phyloP scores from a whole-genome alignment of 768 basidiomycete genomes.

The Lactarius psammicola region DNA sequence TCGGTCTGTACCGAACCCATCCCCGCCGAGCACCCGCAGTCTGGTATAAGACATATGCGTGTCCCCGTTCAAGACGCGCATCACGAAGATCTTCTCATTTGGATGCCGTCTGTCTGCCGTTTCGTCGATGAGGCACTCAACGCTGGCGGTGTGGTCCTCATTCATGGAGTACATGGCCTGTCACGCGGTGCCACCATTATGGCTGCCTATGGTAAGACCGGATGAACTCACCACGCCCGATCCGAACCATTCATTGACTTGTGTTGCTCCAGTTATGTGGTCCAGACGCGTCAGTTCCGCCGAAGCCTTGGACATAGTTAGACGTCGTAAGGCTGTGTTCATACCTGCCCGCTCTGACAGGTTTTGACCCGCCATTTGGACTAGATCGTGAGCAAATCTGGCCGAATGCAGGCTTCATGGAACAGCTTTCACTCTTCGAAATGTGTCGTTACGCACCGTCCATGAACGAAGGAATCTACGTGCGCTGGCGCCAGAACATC shows the following conservation, averaged over 20 bases:
- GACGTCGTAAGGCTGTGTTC: slow-evolving; percentile 24
- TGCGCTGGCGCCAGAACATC: slow-evolving; percentile 28
- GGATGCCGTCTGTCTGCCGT: slow-evolving; percentile 29
- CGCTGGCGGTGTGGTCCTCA: slow-evolving; percentile 29
- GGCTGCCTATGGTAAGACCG: slow-evolving; percentile 27
- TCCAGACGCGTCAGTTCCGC: slow-evolving; percentile 23
- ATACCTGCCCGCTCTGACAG: background rate
- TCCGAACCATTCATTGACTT: background rate
- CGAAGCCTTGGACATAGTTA: slow-evolving; percentile 24
- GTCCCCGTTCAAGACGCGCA: slow-evolving; percentile 41
- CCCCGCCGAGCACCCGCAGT: slow-evolving; percentile 66
- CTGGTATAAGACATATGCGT: slow-evolving; percentile 63
- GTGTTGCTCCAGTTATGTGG: slow-evolving; percentile 26
- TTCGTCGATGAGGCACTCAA: slow-evolving; percentile 30
- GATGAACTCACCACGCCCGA: background rate
- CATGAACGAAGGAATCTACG: slow-evolving; percentile 27
- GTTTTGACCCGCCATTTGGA: background rate
- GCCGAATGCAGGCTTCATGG: slow-evolving; percentile 24
- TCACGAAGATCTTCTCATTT: slow-evolving; percentile 30
- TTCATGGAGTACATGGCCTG: slow-evolving; percentile 29
- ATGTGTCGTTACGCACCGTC: slow-evolving; percentile 28
- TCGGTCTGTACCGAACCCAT: slow-evolving; percentile 70
- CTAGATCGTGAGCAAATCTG: slow-evolving; percentile 30
- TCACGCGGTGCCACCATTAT: slow-evolving; percentile 30
- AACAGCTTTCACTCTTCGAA: slow-evolving; percentile 29